Percentiles rank a stretch among this genome's conserved stretches.
Evolutionary conservation across 148 eudicot genomes (phyloP).

Genomic region (Silene conica): DNA sequence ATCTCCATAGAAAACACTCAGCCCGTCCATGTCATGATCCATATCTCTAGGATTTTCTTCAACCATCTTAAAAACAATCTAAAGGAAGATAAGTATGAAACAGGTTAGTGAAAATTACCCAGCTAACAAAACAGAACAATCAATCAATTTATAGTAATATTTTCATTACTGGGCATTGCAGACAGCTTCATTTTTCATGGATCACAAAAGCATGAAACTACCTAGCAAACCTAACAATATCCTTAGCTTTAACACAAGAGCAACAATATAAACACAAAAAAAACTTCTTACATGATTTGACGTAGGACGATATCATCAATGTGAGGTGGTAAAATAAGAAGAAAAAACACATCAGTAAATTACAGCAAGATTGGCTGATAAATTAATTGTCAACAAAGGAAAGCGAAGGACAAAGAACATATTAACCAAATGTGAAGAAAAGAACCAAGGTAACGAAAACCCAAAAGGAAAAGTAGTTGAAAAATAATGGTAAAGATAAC

Average conservation of each 20-base stretch:
- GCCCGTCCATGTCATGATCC: constrained; percentile 77
- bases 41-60: constrained; percentile 93
- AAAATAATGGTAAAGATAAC: background rate
- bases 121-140: background rate
- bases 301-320: background rate
- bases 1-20: constrained; percentile 72
- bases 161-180: background rate
- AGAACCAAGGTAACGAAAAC: background rate
- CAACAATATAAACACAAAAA: background rate
- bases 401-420: background rate
- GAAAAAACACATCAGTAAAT: background rate
- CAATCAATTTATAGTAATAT: background rate
- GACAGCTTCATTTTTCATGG: background rate
- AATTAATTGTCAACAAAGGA: background rate
- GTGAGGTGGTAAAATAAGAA: background rate
- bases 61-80: constrained; percentile 94
- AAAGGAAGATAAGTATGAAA: constrained; percentile 16
- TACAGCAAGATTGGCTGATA: background rate
- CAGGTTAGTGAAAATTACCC: background rate
- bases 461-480: background rate
- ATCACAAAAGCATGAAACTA: background rate
- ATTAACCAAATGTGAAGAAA: background rate
- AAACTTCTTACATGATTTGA: background rate
- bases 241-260: background rate
- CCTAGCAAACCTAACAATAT: background rate